Base-by-base conservation (phyloP, 495 filamentous ascomycete species). In the Hyaloscypha hepaticicola region DNA sequence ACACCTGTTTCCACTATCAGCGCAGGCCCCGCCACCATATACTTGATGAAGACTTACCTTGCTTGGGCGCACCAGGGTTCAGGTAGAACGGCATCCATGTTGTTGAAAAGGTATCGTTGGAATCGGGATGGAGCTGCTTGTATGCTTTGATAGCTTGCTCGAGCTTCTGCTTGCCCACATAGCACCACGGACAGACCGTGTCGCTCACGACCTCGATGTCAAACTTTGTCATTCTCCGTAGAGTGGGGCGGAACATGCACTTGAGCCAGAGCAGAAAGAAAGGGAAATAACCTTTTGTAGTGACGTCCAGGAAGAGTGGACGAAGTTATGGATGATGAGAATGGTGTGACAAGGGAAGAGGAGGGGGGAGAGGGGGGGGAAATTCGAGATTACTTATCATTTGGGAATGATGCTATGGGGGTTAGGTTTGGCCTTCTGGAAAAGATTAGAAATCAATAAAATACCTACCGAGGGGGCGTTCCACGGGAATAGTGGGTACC, bases 171-270 rank as follows among this genome's bases (percentile, higher is more conserved):
- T 89, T 89, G 70, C 91, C 91, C n/a, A 96, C 78, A 73, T 91
- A 96, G 80, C 92, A 96, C 89, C 84, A 90, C 2, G 91, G 91
- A 72, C 92, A 96, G 63, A 94, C 84, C 22, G 83, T 88, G 77
- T 95, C 92, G 38, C 77, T 83, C n/a, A 90, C 84, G 66, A 95
- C 83, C 25, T 89, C 81, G 74, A 95, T 90, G 45, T 83, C 80
- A 80, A 91, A 92, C 67, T 86, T 85, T 24, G 90, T 90, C 91
- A 95, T 94, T 69, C 55, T 79, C 86, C 85, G 74, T 80, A 63
- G 21, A 22, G 61, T 67, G 26, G 70, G 49, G 25, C 58, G 25
- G 38, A 72, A 69, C 70, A 72, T 72, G 27, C 29, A 70, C 12
- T 38, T 45, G 45, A 27, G 50, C n/a, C n/a, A n/a, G n/a, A n/a